phyloP scores from a whole-genome alignment of 768 basidiomycete species.

The Strobilomyces confusus region DNA sequence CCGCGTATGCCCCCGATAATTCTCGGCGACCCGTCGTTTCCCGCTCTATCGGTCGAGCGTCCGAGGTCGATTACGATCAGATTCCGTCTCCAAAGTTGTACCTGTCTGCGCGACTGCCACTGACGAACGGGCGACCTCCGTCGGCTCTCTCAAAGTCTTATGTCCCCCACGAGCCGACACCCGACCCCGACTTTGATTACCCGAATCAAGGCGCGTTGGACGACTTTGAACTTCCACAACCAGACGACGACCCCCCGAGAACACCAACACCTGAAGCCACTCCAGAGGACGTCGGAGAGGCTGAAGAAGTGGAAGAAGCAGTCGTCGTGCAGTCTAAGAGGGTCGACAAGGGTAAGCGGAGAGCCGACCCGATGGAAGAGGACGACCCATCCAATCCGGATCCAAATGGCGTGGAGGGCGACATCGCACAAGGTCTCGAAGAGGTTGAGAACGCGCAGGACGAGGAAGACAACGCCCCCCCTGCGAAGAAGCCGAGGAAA shows the following conservation, averaged over 20 bases:
- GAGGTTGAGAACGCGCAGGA: constrained; percentile 51
- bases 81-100: constrained; percentile 55
- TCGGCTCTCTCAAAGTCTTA: constrained; percentile 31
- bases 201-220: constrained; percentile 20
- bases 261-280: constrained; percentile 48
- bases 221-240: constrained; percentile 24
- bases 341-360: constrained; percentile 41
- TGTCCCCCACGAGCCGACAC: constrained; percentile 18
- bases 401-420: constrained; percentile 37
- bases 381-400: constrained; percentile 6
- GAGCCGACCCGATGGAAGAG: constrained; percentile 24
- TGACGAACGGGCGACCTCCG: constrained; percentile 34
- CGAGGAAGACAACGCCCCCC: constrained; percentile 35
- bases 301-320: constrained; percentile 33
- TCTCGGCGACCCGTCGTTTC: constrained; percentile 36
- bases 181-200: constrained; percentile 26
- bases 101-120: constrained; percentile 28
- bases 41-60: constrained; percentile 47
- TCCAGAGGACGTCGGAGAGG: constrained; percentile 37
- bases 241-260: constrained; percentile 28
- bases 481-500: constrained; percentile 26
- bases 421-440: constrained; percentile 40
- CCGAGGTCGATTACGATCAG: constrained; percentile 57
- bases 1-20: constrained; percentile 38
- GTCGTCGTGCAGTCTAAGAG: constrained; percentile 21